Evolutionary conservation across 2,329 filamentous ascomycete species (phyloP).

Genomic region (Aschersonia sp.): DNA sequence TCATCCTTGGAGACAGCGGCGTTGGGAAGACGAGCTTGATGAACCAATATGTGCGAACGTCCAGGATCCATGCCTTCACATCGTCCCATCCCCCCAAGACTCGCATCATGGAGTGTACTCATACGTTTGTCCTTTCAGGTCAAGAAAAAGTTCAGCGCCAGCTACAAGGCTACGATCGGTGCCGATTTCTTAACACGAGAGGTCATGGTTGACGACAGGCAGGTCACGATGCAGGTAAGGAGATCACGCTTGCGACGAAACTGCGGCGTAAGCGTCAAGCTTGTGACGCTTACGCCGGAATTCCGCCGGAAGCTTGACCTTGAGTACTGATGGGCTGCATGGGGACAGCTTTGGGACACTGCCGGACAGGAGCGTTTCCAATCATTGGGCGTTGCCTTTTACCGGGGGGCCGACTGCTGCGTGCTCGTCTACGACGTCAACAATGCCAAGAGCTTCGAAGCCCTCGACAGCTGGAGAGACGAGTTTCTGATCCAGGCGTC

Average conservation of each 20-base stretch:
- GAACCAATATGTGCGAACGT: conserved; percentile 98
- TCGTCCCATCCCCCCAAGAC: no score
- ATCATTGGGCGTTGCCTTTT: conserved; percentile 92
- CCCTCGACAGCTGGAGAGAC: conserved; percentile 94
- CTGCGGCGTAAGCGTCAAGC: no score
- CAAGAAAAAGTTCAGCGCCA: conserved; percentile 99
- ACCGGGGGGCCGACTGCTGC: conserved; percentile 93
- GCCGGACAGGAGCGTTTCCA: conserved; percentile 96
- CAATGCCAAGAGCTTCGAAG: conserved; percentile 98
- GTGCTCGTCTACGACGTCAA: conserved; percentile 98
- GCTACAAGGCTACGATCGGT: conserved; percentile 98
- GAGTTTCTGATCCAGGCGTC: conserved; percentile 97
- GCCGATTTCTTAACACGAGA: conserved; percentile 98
- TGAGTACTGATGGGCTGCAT: conserved; percentile 1
- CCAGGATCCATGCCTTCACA: no score
- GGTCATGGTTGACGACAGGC: conserved; percentile 88
- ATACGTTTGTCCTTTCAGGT: conserved; percentile 42
- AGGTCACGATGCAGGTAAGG: conserved; percentile 92
- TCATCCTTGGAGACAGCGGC: conserved; percentile 96
- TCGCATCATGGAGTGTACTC: no score
- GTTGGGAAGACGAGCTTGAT: conserved; percentile 99
- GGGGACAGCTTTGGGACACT: conserved; percentile 82
- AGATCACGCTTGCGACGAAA: no score
- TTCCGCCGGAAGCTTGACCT: no score
- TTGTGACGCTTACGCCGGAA: neutral